Conservation (phyloP, 352 stramenopile species). For the Pythium brachiatum region DNA sequence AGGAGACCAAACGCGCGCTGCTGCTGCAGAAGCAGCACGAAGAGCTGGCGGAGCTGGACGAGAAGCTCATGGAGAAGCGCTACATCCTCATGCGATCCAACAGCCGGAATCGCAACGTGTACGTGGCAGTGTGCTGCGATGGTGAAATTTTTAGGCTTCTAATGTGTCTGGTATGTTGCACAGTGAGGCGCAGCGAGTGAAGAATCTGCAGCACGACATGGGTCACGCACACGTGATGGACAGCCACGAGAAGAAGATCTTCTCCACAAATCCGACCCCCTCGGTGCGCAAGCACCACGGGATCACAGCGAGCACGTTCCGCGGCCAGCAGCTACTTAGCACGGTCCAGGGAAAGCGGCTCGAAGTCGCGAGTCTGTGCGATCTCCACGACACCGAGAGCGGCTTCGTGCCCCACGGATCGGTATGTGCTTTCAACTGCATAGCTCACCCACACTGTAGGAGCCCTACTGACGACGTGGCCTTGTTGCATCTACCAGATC, state of each 20-base stretch:
- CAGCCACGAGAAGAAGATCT: constrained; percentile 54
- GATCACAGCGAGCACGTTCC: constrained; percentile 53
- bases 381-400: constrained; percentile 58
- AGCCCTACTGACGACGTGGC: no score
- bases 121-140: constrained; percentile 3
- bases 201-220: constrained; percentile 66
- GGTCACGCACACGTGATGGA: constrained; percentile 59
- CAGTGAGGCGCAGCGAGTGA: constrained; percentile 69
- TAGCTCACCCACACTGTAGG: background rate
- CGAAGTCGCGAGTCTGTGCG: constrained; percentile 66
- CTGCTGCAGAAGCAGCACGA: constrained; percentile 53
- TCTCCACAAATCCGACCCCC: constrained; percentile 48
- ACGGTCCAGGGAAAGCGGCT: constrained; percentile 70
- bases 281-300: constrained; percentile 40
- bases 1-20: constrained; percentile 50
- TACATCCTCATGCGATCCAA: constrained; percentile 63
- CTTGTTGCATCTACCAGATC: background rate
- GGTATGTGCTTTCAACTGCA: constrained; percentile 20
- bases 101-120: constrained; percentile 56
- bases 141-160: background rate
- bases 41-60: constrained; percentile 54
- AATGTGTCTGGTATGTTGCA: constrained; percentile 2
- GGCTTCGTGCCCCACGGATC: constrained; percentile 45
- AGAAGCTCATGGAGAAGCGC: constrained; percentile 71
- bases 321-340: constrained; percentile 68